Evolutionary conservation across 163 green algal species (phyloP).

Genomic region (Smithsoniella earleae): DNA sequence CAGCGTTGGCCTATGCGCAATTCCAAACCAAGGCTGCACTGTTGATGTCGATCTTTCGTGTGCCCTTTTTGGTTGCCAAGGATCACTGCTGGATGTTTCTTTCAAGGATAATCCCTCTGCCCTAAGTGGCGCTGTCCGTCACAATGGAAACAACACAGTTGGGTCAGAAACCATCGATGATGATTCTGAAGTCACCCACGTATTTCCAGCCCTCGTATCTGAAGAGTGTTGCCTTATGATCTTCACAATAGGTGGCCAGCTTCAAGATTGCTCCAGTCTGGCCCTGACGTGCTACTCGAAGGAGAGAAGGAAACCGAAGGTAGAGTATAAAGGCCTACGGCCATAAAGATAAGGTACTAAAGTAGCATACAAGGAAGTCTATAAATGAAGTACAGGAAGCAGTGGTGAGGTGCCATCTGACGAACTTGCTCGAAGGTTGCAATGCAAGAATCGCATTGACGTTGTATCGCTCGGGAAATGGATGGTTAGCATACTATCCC

Average conservation of each 20-base stretch:
- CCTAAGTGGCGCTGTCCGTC: neutral
- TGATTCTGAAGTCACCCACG: conserved; percentile 16
- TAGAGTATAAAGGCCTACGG: too few species aligned
- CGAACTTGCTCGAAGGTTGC: neutral
- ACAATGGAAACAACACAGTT: conserved; percentile 14
- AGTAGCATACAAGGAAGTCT: neutral
- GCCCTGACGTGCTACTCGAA: neutral
- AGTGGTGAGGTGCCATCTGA: neutral
- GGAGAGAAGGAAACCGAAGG: conserved; percentile 16
- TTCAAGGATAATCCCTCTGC: conserved; percentile 11
- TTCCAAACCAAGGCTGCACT: neutral
- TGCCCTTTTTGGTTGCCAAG: neutral
- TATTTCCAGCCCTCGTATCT: conserved; percentile 21
- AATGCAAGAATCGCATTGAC: neutral
- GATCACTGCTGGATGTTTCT: neutral
- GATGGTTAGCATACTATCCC: conserved; percentile 19
- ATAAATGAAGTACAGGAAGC: neutral
- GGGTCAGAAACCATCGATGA: neutral
- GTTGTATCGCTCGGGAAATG: conserved; percentile 15
- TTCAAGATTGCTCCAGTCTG: neutral
- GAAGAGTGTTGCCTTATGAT: neutral
- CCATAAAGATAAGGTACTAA: too few species aligned
- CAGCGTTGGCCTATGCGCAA: conserved; percentile 10
- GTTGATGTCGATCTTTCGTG: conserved; percentile 1
- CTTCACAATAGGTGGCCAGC: neutral